Evolutionary conservation across 495 filamentous ascomycete species (phyloP).

Genomic region (Pyronema omphalodes): DNA sequence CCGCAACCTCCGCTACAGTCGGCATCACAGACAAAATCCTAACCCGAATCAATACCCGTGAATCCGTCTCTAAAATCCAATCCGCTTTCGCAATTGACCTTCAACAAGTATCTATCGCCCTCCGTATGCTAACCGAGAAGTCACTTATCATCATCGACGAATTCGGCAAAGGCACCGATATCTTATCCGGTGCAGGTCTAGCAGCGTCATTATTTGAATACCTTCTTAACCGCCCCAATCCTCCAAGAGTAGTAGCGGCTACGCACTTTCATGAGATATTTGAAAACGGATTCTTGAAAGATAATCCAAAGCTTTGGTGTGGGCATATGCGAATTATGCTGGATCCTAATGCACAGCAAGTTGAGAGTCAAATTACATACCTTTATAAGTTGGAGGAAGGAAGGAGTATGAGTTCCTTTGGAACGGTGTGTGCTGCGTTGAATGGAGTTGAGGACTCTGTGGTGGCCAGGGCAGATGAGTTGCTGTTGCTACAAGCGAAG

Average conservation of each 20-base stretch:
- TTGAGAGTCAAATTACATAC: slow-evolving; percentile 67
- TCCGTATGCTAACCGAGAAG: slow-evolving; percentile 57
- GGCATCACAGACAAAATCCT: slow-evolving; percentile 88
- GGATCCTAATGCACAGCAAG: slow-evolving; percentile 37
- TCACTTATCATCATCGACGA: slow-evolving; percentile 82
- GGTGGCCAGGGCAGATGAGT: slow-evolving; percentile 55
- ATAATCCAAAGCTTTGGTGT: slow-evolving; percentile 42
- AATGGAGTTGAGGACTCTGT: slow-evolving; percentile 61
- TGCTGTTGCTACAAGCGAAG: slow-evolving; percentile 47
- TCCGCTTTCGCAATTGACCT: slow-evolving; percentile 90
- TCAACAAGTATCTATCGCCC: slow-evolving; percentile 64
- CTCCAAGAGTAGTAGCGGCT: slow-evolving; percentile 67
- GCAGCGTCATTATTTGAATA: slow-evolving; percentile 64
- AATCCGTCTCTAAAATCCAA: slow-evolving; percentile 69
- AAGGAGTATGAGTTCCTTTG: slow-evolving; percentile 64
- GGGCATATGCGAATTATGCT: slow-evolving; percentile 79
- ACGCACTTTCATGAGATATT: slow-evolving; percentile 96
- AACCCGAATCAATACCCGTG: slow-evolving; percentile 69
- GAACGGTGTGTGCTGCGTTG: slow-evolving; percentile 55
- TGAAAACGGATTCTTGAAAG: slow-evolving; percentile 45
- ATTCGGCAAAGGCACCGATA: slow-evolving; percentile 87
- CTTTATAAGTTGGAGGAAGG: slow-evolving; percentile 58
- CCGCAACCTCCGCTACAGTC: slow-evolving; percentile 57
- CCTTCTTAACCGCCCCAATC: slow-evolving; percentile 39
- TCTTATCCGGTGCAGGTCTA: slow-evolving; percentile 66